A percentile compares a stretch with the other conserved stretches of the same genome.
phyloP scores from a whole-genome alignment of 2,329 filamentous ascomycete species.

The Colletotrichum spaethianum region DNA sequence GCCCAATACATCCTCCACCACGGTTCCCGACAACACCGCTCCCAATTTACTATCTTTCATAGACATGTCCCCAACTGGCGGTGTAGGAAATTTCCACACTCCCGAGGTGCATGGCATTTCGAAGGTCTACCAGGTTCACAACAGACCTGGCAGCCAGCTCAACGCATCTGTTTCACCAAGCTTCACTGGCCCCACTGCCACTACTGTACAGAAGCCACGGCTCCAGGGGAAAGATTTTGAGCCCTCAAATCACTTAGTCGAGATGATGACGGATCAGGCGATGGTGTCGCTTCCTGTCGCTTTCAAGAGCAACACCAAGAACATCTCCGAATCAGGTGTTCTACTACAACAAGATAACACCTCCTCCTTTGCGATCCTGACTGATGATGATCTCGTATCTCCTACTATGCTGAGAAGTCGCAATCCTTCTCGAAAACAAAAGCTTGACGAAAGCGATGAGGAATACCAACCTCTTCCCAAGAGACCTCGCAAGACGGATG shows the following conservation, averaged over 20 bases:
- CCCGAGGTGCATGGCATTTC: background rate
- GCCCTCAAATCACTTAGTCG: too few relatives aligned
- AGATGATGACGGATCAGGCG: background rate
- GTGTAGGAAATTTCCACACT: background rate
- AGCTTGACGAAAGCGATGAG: slow-evolving; percentile 23
- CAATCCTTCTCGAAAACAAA: slow-evolving; percentile 7
- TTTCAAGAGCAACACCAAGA: background rate
- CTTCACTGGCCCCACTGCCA: background rate
- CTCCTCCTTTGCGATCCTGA: background rate
- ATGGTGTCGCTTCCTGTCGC: background rate
- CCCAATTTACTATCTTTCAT: too few relatives aligned
- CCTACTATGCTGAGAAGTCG: background rate
- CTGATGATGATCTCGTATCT: background rate
- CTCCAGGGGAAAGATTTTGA: background rate
- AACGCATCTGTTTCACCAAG: background rate
- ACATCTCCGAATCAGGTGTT: background rate
- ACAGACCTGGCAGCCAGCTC: background rate
- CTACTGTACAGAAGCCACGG: background rate
- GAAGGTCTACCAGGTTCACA: background rate
- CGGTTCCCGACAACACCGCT: too few relatives aligned
- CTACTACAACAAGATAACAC: background rate
- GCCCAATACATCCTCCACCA: background rate
- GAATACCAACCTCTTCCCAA: slow-evolving; percentile 24
- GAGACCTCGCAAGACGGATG: slow-evolving; percentile 7
- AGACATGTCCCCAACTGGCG: background rate